phyloP scores from a whole-genome alignment of 805 yeast genomes.

The Zygoascus biomembranicola region DNA sequence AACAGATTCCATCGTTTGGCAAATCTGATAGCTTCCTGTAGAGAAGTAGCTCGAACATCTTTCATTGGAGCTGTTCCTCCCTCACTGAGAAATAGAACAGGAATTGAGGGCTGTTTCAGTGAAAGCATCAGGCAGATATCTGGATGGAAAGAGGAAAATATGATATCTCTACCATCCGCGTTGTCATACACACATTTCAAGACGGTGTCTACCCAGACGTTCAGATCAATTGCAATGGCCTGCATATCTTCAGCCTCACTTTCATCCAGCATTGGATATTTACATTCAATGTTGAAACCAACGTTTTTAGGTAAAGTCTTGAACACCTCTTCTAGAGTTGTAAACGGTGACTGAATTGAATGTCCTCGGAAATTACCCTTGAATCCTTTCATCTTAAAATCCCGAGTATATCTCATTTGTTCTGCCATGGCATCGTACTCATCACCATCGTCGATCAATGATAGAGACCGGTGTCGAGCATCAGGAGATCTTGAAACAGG shows the following conservation, averaged over 20 bases:
- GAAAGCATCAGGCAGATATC: slow-evolving; percentile 81
- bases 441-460: slow-evolving; percentile 32
- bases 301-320: slow-evolving; percentile 70
- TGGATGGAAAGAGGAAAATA: slow-evolving; percentile 91
- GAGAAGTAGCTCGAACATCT: slow-evolving; percentile 76
- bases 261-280: slow-evolving; percentile 93
- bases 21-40: slow-evolving; percentile 86
- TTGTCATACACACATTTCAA: slow-evolving; percentile 71
- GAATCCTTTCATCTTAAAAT: slow-evolving; percentile 76
- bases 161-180: slow-evolving; percentile 71
- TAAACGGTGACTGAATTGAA: slow-evolving; percentile 85
- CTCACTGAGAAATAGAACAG: slow-evolving; percentile 83
- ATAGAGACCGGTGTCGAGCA: slow-evolving; percentile 32
- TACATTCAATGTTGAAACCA: slow-evolving; percentile 91
- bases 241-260: slow-evolving; percentile 86
- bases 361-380: slow-evolving; percentile 91
- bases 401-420: slow-evolving; percentile 79
- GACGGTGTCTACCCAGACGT: slow-evolving; percentile 82
- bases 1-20: slow-evolving; percentile 84
- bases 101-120: slow-evolving; percentile 87
- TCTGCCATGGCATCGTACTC: slow-evolving; percentile 34
- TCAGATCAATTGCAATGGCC: slow-evolving; percentile 71
- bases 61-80: slow-evolving; percentile 82
- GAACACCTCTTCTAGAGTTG: slow-evolving; percentile 78
- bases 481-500: slow-evolving; percentile 11